A percentile compares a stretch with the other conserved stretches of the same genome.
Conservation (phyloP, 805 yeast species). For the Yarrowia sp. region DNA sequence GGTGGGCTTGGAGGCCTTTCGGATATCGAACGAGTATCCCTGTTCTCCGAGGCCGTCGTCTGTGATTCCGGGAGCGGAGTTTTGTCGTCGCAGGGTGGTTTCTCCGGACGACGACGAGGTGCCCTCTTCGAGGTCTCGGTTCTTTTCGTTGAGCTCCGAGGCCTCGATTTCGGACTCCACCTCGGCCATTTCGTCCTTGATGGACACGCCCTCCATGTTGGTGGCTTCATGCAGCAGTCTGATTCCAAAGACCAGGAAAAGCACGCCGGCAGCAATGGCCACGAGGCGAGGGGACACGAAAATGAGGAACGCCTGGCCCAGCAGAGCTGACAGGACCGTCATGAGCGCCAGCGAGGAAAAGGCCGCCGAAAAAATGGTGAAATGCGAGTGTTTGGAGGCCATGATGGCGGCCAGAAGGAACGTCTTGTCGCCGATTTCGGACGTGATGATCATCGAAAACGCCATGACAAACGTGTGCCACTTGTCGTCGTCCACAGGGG, state of each 20-base stretch:
- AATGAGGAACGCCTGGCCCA: conserved; percentile 90
- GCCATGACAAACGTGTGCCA: conserved; percentile 75
- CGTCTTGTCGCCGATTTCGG: conserved; percentile 97
- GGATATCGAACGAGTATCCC: conserved; percentile 34
- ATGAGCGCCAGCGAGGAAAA: conserved; percentile 83
- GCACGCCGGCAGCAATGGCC: conserved; percentile 76
- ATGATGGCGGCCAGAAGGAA: conserved; percentile 94
- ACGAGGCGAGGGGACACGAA: conserved; percentile 81
- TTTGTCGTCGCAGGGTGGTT: conserved; percentile 41
- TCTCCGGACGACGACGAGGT: conserved; percentile 3
- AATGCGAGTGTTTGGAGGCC: conserved; percentile 93
- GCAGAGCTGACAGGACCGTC: conserved; percentile 89
- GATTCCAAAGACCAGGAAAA: conserved; percentile 84
- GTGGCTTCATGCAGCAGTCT: conserved; percentile 81
- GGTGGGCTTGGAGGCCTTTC: conserved; percentile 33
- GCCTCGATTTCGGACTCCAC: conserved; percentile 91
- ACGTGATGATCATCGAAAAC: conserved; percentile 87
- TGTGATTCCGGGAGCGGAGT: conserved; percentile 44
- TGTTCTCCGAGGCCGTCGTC: conserved; percentile 49
- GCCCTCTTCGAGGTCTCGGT: conserved; percentile 46
- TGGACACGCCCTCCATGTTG: conserved; percentile 80
- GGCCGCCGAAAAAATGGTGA: conserved; percentile 87
- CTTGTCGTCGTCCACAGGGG: conserved; percentile 24
- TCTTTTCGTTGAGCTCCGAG: conserved; percentile 67
- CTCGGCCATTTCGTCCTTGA: conserved; percentile 94